A percentile compares a stretch with the other conserved stretches of the same genome.
phyloP scores from a whole-genome alignment of 192 early-diverging fungal species.

The Podila epigama region DNA sequence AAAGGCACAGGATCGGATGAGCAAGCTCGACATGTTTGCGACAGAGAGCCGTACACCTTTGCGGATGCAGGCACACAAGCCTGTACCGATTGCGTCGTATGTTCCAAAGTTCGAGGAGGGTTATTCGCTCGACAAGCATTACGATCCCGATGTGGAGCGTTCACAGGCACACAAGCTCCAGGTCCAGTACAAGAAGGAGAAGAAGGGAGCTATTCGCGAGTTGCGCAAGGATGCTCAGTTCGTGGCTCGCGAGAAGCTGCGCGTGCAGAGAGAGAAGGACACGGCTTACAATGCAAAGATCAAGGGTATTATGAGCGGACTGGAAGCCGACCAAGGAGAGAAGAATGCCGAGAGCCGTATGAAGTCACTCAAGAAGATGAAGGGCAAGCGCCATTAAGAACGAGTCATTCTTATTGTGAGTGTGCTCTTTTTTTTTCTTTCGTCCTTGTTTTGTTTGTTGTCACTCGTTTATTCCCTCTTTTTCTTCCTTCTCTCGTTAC shows the following conservation, averaged over 20 bases:
- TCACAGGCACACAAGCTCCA: conserved; percentile 79
- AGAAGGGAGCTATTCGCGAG: conserved; percentile 94
- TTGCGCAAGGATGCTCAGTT: conserved; percentile 94
- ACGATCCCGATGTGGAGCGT: conserved; percentile 82
- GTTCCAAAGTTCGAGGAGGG: conserved; percentile 91
- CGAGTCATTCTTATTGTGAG: neutral
- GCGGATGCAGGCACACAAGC: conserved; percentile 83
- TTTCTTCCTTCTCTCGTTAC: conserved; percentile 4
- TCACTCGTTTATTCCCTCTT: neutral
- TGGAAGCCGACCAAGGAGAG: conserved; percentile 87
- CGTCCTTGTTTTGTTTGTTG: neutral
- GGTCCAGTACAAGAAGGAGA: conserved; percentile 89
- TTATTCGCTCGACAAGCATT: conserved; percentile 87
- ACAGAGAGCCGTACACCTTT: conserved; percentile 70
- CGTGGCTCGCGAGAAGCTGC: conserved; percentile 75
- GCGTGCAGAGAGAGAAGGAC: conserved; percentile 81
- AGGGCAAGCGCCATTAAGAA: conserved; percentile 38
- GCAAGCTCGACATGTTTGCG: conserved; percentile 60
- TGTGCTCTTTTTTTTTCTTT: neutral
- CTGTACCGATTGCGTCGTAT: conserved; percentile 86
- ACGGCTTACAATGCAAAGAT: conserved; percentile 87
- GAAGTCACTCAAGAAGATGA: conserved; percentile 59
- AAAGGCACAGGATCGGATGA: conserved; percentile 49
- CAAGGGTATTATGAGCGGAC: conserved; percentile 83
- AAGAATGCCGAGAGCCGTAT: conserved; percentile 72